Base-by-base conservation (phyloP, 179 eudicot genomes). In the Beta corolliflora region DNA sequence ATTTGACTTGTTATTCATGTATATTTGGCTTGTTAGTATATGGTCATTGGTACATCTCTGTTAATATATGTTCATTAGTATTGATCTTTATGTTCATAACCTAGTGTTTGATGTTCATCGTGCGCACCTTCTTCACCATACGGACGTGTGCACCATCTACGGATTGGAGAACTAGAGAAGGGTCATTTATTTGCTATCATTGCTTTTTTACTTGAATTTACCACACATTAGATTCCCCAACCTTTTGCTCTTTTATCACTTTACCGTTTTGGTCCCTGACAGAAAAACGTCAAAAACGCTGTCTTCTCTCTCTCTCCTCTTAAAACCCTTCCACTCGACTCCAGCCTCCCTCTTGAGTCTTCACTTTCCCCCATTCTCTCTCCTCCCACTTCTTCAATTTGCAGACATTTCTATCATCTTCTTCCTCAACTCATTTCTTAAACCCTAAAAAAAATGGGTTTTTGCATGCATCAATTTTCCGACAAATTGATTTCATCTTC, bases 381-480 rank as follows among this genome's bases (percentile, higher is more conserved):
- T 61, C 52, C 13, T 10, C 12, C 14, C 19, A 2, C 69, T 48
- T 14, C 48, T 25, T 52, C 8, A 45, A 46, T 66, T 66, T 66
- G 70, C 45, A 31, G 70, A 66, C 41, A 29, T 31, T 9, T 66
- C 41, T 41, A 36, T 16, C 5, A 67, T 45, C 25, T 1, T 73
- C 25, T 3, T 54, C 60, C 14, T 54, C 76, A 23, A 29, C 50
- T 54, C 13, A 44, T 36, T 36, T 29, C 21, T 44, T 6, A 71
- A 44, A 53, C 72, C 60, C 11, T 50, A 59, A 14, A 75, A 85
- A 59, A 14, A 75, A 85, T 85, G 87, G 81, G 83, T 66, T 79
- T 54, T 10, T 75, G 78, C 55, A 79, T 85, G 7, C 65, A 81
- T 5, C 77, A 85, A 18, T 1, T 79, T 8, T 55, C 87, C 3